Conservation (phyloP, 1,284 basidiomycete genomes). For the Papiliotrema terrestris region DNA sequence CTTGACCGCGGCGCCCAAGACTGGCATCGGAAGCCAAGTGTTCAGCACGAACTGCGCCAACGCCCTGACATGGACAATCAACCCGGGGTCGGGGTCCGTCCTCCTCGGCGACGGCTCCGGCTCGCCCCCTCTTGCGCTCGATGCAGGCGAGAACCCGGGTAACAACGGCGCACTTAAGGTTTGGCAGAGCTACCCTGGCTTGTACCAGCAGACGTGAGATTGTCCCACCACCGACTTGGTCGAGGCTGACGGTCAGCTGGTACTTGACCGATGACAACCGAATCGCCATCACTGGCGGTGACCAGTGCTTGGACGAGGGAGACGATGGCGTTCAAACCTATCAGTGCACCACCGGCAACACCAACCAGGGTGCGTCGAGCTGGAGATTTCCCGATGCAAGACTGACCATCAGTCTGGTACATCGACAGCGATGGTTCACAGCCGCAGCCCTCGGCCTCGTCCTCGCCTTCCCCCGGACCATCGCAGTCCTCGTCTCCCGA, state of each 20-base stretch:
- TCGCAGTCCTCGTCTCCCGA: background rate
- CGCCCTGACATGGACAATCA: slow-evolving; percentile 15
- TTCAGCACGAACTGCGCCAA: slow-evolving; percentile 1
- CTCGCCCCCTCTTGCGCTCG: slow-evolving; percentile 18
- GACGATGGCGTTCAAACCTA: slow-evolving; percentile 16
- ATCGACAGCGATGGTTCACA: background rate
- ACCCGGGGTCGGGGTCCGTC: slow-evolving; percentile 12
- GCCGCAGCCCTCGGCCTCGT: background rate
- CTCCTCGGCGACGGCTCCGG: slow-evolving; percentile 3
- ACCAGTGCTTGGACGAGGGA: slow-evolving; percentile 17
- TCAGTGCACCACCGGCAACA: slow-evolving; percentile 19
- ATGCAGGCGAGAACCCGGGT: slow-evolving; percentile 18
- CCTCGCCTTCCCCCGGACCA: background rate
- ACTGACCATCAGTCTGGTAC: slow-evolving; percentile 1
- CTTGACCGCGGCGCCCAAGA: background rate
- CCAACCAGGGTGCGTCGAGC: slow-evolving; percentile 16
- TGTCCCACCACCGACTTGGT: too few species aligned
- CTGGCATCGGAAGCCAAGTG: background rate
- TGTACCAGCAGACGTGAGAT: slow-evolving; percentile 13
- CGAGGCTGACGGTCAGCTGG: slow-evolving; percentile 3
- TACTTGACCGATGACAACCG: slow-evolving; percentile 15
- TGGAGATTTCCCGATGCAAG: background rate
- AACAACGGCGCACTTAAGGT: slow-evolving; percentile 19
- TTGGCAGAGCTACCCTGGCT: slow-evolving; percentile 12
- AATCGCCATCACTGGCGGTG: slow-evolving; percentile 18